Conservation (phyloP, 345 rosid genomes). For the Physaria fendleri region DNA sequence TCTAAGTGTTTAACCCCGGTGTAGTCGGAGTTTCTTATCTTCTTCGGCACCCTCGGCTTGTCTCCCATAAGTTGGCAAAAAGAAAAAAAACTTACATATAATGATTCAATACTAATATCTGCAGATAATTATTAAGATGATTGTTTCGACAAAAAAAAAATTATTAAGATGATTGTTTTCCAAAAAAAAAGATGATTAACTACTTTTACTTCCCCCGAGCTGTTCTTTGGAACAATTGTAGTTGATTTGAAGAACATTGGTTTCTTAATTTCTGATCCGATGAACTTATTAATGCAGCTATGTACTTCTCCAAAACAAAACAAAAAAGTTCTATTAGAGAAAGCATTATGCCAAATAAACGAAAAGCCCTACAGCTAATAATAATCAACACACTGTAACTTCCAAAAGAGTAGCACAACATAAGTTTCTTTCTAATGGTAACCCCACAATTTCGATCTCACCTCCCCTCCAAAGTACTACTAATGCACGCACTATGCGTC, state of each 20-base stretch:
- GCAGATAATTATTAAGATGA: too few relatives aligned
- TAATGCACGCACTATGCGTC: background rate
- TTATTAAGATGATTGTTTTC: too few relatives aligned
- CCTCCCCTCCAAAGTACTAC: conserved; percentile 9
- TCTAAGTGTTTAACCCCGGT: too few relatives aligned
- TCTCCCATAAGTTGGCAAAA: too few relatives aligned
- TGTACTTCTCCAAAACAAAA: background rate
- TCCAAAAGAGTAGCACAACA: background rate
- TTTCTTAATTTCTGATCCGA: background rate
- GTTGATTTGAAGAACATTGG: background rate
- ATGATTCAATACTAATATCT: too few relatives aligned
- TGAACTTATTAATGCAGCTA: background rate
- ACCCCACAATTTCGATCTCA: background rate
- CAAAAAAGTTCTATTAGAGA: background rate
- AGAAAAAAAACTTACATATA: too few relatives aligned
- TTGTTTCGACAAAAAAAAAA: too few relatives aligned
- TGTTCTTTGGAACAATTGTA: too few relatives aligned
- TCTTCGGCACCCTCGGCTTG: too few relatives aligned
- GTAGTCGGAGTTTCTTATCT: too few relatives aligned
- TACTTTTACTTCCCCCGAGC: too few relatives aligned
- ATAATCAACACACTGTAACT: conserved; percentile 3
- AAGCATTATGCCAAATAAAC: background rate
- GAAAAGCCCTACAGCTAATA: conserved; percentile 14
- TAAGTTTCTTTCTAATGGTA: background rate
- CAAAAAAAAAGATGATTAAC: too few relatives aligned